A percentile compares a stretch with the other conserved stretches of the same genome.
phyloP scores from a whole-genome alignment of 179 eudicot species.

The Pouteria campechiana region DNA sequence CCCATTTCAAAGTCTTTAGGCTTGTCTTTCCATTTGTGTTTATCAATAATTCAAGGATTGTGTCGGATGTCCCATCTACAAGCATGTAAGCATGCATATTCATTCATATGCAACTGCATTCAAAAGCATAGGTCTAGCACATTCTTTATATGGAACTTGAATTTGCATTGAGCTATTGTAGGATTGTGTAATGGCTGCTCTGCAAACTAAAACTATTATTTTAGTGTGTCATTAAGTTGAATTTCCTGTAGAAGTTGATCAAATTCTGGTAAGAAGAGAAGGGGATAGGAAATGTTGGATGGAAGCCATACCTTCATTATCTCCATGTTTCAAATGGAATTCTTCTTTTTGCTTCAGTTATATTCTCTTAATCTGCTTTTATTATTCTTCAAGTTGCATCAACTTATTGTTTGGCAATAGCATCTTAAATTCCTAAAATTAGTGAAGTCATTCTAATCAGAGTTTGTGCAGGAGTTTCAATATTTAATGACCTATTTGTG shows the following conservation, averaged over 20 bases:
- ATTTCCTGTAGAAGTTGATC: constrained; percentile 32
- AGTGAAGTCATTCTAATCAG: constrained; percentile 21
- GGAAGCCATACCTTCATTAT: constrained; percentile 38
- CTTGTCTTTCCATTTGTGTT: too few relatives aligned
- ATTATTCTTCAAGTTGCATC: constrained; percentile 29
- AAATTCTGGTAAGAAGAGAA: constrained; percentile 47
- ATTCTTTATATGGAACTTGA: not conserved
- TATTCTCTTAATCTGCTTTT: constrained; percentile 23
- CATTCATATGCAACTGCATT: not conserved
- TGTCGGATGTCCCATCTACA: not conserved
- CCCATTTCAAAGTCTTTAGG: too few relatives aligned
- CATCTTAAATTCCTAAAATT: constrained; percentile 21
- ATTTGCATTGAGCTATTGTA: constrained; percentile 9
- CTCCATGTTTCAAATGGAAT: constrained; percentile 24
- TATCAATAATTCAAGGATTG: too few relatives aligned
- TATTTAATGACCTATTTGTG: constrained; percentile 26
- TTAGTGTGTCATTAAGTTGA: constrained; percentile 55
- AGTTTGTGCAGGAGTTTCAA: constrained; percentile 32
- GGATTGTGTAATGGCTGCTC: constrained; percentile 46
- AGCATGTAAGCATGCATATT: not conserved
- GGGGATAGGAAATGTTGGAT: constrained; percentile 32
- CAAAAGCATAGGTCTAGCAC: not conserved
- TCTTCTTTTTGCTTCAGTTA: not conserved
- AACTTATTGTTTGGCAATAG: constrained; percentile 46
- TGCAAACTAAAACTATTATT: constrained; percentile 32